Evolutionary conservation across 768 basidiomycete species (phyloP).

Genomic region (Hygrocybe coccinea): DNA sequence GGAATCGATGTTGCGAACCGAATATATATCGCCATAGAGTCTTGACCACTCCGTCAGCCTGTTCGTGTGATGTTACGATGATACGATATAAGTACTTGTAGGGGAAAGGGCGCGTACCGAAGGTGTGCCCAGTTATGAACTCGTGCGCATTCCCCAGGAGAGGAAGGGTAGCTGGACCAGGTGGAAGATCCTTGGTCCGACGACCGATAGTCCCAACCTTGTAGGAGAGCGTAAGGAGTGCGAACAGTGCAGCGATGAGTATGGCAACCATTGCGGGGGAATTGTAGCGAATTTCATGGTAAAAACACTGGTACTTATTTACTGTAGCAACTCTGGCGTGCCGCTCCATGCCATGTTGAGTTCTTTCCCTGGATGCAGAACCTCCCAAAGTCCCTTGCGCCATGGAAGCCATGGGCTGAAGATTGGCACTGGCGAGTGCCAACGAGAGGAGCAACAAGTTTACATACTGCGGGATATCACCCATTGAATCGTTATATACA

Average conservation of each 20-base stretch:
- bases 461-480: too few relatives aligned
- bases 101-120: constrained; percentile 6
- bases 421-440: constrained; percentile 20
- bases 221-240: not conserved
- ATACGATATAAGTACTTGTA: not conserved
- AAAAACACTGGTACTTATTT: too few relatives aligned
- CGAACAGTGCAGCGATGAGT: not conserved
- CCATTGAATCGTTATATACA: too few relatives aligned
- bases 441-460: too few relatives aligned
- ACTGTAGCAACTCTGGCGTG: not conserved
- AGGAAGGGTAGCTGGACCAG: constrained; percentile 23
- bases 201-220: constrained; percentile 6
- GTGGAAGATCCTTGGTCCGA: constrained; percentile 16
- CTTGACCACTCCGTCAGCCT: constrained; percentile 14
- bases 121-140: constrained; percentile 8
- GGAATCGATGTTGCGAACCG: constrained; percentile 3
- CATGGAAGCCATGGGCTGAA: constrained; percentile 26
- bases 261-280: too few relatives aligned
- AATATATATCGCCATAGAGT: constrained; percentile 15
- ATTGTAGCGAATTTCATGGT: not conserved
- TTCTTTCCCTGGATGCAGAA: too few relatives aligned
- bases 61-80: not conserved
- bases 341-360: not conserved
- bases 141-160: constrained; percentile 21
- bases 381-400: constrained; percentile 24